Percentiles rank a stretch among this genome's conserved stretches.
These are phyloP conservation scores for Neurospora sublineolata DNA, from an alignment of 495 filamentous ascomycete genomes.

Conservation along the genomic window DNA sequence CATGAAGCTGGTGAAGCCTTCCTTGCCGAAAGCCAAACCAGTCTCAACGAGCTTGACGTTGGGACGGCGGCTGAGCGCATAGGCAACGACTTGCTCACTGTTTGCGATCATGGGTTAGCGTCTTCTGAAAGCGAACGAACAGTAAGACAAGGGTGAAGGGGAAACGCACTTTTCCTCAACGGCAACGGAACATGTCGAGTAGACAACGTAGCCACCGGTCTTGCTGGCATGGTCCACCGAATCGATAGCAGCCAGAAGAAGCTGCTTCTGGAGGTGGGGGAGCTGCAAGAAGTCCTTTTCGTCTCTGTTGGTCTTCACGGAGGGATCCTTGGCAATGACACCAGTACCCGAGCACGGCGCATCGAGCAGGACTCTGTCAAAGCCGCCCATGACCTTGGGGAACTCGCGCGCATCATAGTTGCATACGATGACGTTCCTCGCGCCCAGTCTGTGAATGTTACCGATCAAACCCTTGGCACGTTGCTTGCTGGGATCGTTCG, in stretches of 20 bases:
- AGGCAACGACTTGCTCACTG: conserved; percentile 89
- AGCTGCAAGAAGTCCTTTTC: conserved; percentile 85
- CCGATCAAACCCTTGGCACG: conserved; percentile 95
- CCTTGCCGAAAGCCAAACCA: conserved; percentile 81
- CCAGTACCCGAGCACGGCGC: conserved; percentile 40
- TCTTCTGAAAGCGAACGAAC: conserved; percentile 31
- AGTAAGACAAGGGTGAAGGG: conserved; percentile 12
- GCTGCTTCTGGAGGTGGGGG: conserved; percentile 87
- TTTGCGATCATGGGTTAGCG: conserved; percentile 76
- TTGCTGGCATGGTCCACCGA: conserved; percentile 56
- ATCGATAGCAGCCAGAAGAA: conserved; percentile 88
- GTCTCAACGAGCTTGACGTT: conserved; percentile 92
- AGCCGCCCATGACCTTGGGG: conserved; percentile 86
- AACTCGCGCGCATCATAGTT: conserved; percentile 89
- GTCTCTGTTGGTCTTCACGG: conserved; percentile 94
- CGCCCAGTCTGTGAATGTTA: conserved; percentile 92
- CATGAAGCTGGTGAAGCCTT: conserved; percentile 78
- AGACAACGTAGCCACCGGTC: conserved; percentile 88
- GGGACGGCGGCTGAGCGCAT: conserved; percentile 77
- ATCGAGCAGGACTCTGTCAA: conserved; percentile 49
- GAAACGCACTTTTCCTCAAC: conserved; percentile 24
- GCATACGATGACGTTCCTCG: conserved; percentile 87
- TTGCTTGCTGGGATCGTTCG: conserved; percentile 87
- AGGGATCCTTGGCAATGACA: conserved; percentile 90
- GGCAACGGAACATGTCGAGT: conserved; percentile 60